Percentiles rank a stretch among this genome's conserved stretches.
Evolutionary conservation across 257 asterid species (phyloP).

Genomic region (Coffea eugenioides): DNA sequence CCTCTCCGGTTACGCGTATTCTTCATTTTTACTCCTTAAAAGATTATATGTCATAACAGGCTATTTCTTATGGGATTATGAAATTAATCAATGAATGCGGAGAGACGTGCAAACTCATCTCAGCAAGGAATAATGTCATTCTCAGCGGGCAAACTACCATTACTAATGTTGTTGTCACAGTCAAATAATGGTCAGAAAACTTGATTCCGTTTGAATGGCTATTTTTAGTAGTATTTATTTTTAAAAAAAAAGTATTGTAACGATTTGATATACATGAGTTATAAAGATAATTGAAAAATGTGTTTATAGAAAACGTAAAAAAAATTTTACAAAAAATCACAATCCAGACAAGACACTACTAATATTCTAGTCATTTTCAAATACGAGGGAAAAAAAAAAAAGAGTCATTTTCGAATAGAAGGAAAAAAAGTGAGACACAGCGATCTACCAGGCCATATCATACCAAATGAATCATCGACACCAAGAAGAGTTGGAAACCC

Average conservation of each 20-base stretch:
- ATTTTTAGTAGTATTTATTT: no score
- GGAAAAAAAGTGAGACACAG: neutral
- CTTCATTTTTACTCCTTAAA: no score
- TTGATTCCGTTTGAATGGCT: no score
- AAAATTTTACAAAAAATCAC: no score
- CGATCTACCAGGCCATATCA: neutral
- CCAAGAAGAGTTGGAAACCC: slow-evolving; percentile 13
- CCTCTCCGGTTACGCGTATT: no score
- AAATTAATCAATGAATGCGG: neutral
- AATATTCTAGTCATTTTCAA: neutral
- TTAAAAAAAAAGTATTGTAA: no score
- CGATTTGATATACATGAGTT: no score
- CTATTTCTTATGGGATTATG: neutral
- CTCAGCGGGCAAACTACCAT: neutral
- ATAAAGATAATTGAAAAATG: no score
- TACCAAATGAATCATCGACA: neutral
- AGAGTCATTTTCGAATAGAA: neutral
- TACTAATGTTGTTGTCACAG: neutral
- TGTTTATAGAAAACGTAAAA: no score
- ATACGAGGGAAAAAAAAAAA: neutral
- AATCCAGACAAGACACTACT: no score
- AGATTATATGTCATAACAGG: no score
- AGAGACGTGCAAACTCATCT: neutral
- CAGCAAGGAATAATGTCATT: neutral
- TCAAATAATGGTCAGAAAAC: neutral